Base-by-base conservation (phyloP, 2,329 filamentous ascomycete species). In the Graphilbum sp. region DNA sequence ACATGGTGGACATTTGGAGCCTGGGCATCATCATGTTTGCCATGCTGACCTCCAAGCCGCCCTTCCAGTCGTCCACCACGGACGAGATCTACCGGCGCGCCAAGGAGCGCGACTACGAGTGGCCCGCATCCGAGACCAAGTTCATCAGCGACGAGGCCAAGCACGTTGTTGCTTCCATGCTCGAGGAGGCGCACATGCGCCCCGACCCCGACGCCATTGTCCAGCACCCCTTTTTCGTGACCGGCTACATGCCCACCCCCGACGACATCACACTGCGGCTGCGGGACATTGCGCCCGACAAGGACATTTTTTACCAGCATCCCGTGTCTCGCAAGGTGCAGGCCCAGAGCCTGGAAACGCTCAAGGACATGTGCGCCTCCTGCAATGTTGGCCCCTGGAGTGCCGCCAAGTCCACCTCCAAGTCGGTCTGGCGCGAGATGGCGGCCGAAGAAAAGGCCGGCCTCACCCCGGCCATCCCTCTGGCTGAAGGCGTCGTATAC, bases 1-100 rank as follows among this genome's bases (percentile, higher is more conserved):
- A 96, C 54, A 94, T 92, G 65, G 90, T 98, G 4, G 90, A 98
- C 54, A 83, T 98, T 40, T 98, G 92, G 92, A 94, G 88, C 33
- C 68, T 98, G 53, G 90, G 92, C 17, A 90, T 98, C 47, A 98
- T 98, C 54, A 86, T 92, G 77, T 96, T 93, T 60, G 92, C 90
- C 35, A 88, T 98, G 74, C 79, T 96, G 34, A 90, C 90, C 8
- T 93, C 90, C 17, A 92, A 88, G 50, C 88, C 90, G 1, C 90
- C 90, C 0, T 98, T 98, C 56, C 90, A 98, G 59, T 93, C 90
- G 12, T 77, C 79, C 12, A 88, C 82, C 31, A 82, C 82, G 16
- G 82, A 90, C 53, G 82, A 88, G 52, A 90, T 90, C 43, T 90
- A 90, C 59, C 73, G 65, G 56, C 74, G 69, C 56, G 79, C 74